phyloP scores from a whole-genome alignment of 495 filamentous ascomycete genomes.

The Penicillium cinerascens region DNA sequence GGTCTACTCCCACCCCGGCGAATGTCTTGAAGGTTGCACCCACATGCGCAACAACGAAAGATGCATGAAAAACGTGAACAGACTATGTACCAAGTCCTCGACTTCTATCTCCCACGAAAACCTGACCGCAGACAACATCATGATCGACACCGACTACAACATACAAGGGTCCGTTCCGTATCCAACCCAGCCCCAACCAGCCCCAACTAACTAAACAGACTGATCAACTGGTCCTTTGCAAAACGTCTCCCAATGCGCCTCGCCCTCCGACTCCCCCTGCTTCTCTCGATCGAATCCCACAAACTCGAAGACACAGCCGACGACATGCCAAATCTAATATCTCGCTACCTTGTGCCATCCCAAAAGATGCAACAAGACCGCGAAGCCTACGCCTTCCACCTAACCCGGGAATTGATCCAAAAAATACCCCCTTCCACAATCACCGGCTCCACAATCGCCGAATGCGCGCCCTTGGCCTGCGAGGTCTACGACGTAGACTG shows the following conservation, averaged over 20 bases:
- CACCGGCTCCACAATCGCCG: neutral
- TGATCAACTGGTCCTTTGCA: neutral
- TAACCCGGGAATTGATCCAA: neutral
- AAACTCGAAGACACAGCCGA: neutral
- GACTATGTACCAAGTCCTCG: neutral
- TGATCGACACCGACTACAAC: neutral
- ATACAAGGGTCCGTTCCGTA: neutral
- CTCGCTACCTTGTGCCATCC: neutral
- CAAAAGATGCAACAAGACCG: neutral
- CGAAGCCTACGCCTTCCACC: neutral
- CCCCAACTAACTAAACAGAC: neutral
- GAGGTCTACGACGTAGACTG: neutral
- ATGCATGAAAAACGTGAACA: neutral
- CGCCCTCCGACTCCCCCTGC: neutral
- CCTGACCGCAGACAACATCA: neutral
- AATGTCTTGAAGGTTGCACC: neutral
- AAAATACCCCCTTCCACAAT: too few species aligned
- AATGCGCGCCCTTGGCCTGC: neutral
- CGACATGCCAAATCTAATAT: neutral
- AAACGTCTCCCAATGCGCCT: neutral
- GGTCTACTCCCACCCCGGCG: neutral
- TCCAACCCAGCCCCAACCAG: neutral
- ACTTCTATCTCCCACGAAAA: neutral
- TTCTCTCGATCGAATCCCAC: neutral
- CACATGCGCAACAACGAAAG: too few species aligned